phyloP scores from a whole-genome alignment of 768 basidiomycete genomes.

The Obba rivulosa region DNA sequence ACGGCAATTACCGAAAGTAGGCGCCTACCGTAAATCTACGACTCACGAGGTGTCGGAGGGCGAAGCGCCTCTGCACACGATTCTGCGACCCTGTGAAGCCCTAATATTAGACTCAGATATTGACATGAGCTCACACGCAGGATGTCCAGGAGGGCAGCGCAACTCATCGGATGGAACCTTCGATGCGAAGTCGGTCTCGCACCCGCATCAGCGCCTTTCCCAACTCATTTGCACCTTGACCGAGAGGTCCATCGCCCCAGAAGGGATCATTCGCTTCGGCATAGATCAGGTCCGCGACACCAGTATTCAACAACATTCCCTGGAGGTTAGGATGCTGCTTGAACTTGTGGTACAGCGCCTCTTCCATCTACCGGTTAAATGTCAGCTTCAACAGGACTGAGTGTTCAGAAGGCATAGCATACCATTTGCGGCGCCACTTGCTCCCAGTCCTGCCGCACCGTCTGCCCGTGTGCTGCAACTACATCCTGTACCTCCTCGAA shows the following conservation, averaged over 20 bases:
- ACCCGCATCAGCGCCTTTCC: constrained; percentile 55
- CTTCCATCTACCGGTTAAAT: constrained; percentile 48
- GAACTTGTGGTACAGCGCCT: constrained; percentile 64
- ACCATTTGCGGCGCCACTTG: constrained; percentile 45
- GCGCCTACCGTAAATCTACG: too few species aligned
- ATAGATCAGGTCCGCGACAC: constrained; percentile 42
- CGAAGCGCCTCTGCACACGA: too few species aligned
- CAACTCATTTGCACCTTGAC: constrained; percentile 55
- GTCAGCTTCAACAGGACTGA: too few species aligned
- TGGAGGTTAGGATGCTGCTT: constrained; percentile 62
- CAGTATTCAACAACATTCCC: constrained; percentile 48
- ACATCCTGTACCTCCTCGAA: constrained; percentile 35
- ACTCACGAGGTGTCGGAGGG: too few species aligned
- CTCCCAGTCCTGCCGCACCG: constrained; percentile 55
- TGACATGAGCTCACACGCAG: too few species aligned
- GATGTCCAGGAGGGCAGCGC: too few species aligned
- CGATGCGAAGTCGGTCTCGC: constrained; percentile 29
- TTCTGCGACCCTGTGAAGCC: too few species aligned
- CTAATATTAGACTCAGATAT: too few species aligned
- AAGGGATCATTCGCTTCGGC: constrained; percentile 50
- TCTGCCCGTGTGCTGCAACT: constrained; percentile 22
- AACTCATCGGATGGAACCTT: neutral
- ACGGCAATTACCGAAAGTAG: too few species aligned
- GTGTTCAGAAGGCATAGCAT: constrained; percentile 17
- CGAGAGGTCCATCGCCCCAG: constrained; percentile 57